A percentile compares a stretch with the other conserved stretches of the same genome.
phyloP scores from a whole-genome alignment of 2,329 filamentous ascomycete species.

The Penicillium sp. region DNA sequence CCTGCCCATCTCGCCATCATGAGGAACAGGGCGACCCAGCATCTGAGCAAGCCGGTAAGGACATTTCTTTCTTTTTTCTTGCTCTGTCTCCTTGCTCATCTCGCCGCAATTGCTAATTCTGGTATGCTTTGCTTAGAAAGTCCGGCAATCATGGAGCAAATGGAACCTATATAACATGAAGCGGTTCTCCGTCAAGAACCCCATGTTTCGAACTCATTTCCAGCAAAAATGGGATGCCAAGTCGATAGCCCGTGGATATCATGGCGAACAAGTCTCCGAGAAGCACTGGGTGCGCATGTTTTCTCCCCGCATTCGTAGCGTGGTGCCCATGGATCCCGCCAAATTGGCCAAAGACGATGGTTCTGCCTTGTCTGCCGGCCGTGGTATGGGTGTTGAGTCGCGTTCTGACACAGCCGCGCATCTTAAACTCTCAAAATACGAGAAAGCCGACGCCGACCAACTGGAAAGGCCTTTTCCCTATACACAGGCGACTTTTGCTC shows the following conservation, averaged over 20 bases:
- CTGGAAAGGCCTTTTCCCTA: conserved; percentile 60
- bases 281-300: conserved; percentile 93
- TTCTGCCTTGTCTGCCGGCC: conserved; percentile 69
- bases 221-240: conserved; percentile 98
- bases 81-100: conserved; percentile 25
- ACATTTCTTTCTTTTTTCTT: no score
- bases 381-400: conserved; percentile 43
- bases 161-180: conserved; percentile 87
- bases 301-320: conserved; percentile 66
- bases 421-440: no score
- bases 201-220: conserved; percentile 88
- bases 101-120: no score
- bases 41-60: no score
- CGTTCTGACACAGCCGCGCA: no score
- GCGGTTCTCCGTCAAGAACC: conserved; percentile 40
- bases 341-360: conserved; percentile 77
- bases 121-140: no score
- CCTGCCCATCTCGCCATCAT: conserved; percentile 27
- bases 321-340: conserved; percentile 71
- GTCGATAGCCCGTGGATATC: conserved; percentile 71
- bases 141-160: conserved; percentile 95
- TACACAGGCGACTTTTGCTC: conserved; percentile 92
- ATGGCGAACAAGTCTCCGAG: conserved; percentile 89
- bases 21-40: conserved; percentile 41
- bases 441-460: conserved; percentile 21